Conservation (phyloP, 108 stramenopile species). For the Cyclotella atomus region DNA sequence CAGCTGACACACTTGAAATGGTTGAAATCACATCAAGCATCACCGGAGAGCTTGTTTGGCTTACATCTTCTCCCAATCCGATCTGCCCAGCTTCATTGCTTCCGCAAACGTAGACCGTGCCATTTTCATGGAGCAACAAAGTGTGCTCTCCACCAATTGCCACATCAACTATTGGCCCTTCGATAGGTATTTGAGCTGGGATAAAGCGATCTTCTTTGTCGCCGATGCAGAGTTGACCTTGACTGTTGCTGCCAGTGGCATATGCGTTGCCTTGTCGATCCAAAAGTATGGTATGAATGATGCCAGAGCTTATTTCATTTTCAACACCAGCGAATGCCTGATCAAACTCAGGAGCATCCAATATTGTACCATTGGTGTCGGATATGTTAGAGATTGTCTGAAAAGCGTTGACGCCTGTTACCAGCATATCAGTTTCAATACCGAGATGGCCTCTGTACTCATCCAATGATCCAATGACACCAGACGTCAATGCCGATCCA, state of each 20-base stretch:
- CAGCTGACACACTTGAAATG: conserved; percentile 24
- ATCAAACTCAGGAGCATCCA: conserved; percentile 23
- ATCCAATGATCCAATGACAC: conserved; percentile 11
- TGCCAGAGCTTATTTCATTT: conserved; percentile 2
- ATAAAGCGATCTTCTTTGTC: conserved; percentile 19
- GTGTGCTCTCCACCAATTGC: conserved; percentile 53
- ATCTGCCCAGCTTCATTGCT: conserved; percentile 44
- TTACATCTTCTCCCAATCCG: conserved; percentile 27
- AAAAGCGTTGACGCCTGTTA: conserved; percentile 18
- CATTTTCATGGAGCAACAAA: conserved; percentile 31
- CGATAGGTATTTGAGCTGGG: conserved; percentile 28
- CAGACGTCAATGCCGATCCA: conserved; percentile 21
- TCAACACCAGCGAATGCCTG: conserved; percentile 36
- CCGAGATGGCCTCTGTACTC: conserved; percentile 37
- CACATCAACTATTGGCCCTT: conserved; percentile 37
- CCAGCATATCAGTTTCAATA: neutral
- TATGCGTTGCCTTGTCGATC: conserved; percentile 35
- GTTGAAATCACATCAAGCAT: neutral
- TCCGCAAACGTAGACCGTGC: conserved; percentile 44
- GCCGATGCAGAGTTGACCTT: conserved; percentile 37
- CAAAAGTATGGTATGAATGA: conserved; percentile 36
- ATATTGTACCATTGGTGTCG: conserved; percentile 3
- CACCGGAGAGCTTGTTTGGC: neutral
- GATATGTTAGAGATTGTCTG: conserved; percentile 9
- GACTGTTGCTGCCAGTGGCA: conserved; percentile 24